phyloP scores from a whole-genome alignment of 2,329 filamentous ascomycete genomes.

The Phoma sp. region DNA sequence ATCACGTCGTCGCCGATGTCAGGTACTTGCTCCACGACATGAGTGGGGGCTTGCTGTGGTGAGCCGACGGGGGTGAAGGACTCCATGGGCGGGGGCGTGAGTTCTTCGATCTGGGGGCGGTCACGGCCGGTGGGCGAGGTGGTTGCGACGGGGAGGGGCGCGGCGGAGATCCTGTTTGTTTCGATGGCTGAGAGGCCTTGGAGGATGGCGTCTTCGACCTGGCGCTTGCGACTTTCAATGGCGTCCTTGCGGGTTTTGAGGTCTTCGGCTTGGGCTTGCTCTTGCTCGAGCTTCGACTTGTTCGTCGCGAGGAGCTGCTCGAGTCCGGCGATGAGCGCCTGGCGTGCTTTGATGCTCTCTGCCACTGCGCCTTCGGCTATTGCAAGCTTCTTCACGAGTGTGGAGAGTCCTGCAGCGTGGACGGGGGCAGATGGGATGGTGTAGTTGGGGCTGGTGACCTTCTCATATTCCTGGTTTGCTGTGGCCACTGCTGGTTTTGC shows the following conservation, averaged over 20 bases:
- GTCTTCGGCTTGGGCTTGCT: conserved; percentile 71
- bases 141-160: conserved; percentile 36
- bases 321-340: conserved; percentile 77
- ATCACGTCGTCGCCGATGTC: conserved; percentile 41
- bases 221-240: conserved; percentile 82
- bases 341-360: conserved; percentile 86
- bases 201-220: conserved; percentile 92
- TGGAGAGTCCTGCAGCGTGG: conserved; percentile 86
- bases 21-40: conserved; percentile 25
- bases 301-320: conserved; percentile 83
- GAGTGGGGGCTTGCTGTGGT: conserved; percentile 41
- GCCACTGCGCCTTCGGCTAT: conserved; percentile 88
- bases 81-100: conserved; percentile 79
- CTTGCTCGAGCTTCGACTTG: conserved; percentile 71
- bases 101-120: conserved; percentile 81
- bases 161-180: conserved; percentile 56
- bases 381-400: conserved; percentile 86
- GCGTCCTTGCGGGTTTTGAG: conserved; percentile 71
- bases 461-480: conserved; percentile 84
- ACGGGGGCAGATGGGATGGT: conserved; percentile 83
- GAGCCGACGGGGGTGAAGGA: conserved; percentile 61
- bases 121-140: conserved; percentile 55
- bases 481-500: conserved; percentile 71
- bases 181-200: conserved; percentile 74
- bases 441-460: conserved; percentile 75